A percentile compares a stretch with the other conserved stretches of the same genome.
Conservation (phyloP, 2,329 filamentous ascomycete genomes). For the Trichophaea hybrida region DNA sequence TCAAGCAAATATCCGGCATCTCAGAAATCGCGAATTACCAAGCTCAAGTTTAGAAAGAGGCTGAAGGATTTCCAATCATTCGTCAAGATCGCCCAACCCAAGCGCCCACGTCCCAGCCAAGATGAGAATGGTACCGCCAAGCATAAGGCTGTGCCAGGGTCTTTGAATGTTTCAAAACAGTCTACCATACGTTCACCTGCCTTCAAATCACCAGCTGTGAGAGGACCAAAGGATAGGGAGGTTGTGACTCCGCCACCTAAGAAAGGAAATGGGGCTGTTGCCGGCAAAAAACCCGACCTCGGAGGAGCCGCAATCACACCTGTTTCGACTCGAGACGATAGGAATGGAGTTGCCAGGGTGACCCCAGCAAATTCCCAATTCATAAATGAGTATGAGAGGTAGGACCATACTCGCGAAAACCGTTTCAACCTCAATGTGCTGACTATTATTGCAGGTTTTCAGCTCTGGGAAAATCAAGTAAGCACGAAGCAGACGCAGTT, state of each 20-base stretch:
- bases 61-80: slow-evolving; percentile 14
- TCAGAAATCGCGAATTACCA: slow-evolving; percentile 14
- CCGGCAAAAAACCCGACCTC: neutral
- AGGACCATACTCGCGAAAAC: neutral
- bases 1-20: slow-evolving; percentile 15
- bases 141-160: slow-evolving; percentile 12
- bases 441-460: slow-evolving; percentile 13
- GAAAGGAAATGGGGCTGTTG: slow-evolving; percentile 15
- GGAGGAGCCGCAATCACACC: slow-evolving; percentile 1
- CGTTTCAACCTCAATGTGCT: neutral
- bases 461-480: slow-evolving; percentile 14
- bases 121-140: slow-evolving; percentile 13
- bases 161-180: slow-evolving; percentile 5
- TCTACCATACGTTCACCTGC: slow-evolving; percentile 15
- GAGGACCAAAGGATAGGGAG: slow-evolving; percentile 11
- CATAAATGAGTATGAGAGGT: neutral
- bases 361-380: neutral
- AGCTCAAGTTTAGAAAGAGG: slow-evolving; percentile 15
- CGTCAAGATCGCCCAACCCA: slow-evolving; percentile 14
- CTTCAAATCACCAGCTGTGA: slow-evolving; percentile 19
- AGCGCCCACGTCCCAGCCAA: slow-evolving; percentile 13
- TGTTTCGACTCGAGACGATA: neutral
- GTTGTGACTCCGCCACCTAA: slow-evolving; percentile 19
- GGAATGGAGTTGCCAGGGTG: neutral
- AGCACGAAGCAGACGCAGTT: slow-evolving; percentile 20